Percentiles rank a stretch among this genome's conserved stretches.
Evolutionary conservation across 2,329 filamentous ascomycete species (phyloP).

Genomic region (Fusarium sp.): DNA sequence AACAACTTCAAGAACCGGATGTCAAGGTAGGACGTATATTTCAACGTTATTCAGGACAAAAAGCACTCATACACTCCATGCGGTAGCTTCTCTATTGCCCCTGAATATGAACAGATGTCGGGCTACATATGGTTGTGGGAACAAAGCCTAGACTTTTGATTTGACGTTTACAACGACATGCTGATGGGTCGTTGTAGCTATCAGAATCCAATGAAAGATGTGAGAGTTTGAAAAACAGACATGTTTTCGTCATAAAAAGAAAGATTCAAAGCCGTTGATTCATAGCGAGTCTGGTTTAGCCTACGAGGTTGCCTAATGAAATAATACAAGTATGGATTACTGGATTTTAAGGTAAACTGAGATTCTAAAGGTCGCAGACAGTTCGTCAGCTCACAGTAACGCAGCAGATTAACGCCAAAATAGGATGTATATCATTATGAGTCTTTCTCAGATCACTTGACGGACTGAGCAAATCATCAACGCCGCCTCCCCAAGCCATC

Average conservation of each 20-base stretch:
- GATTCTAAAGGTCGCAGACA: background rate
- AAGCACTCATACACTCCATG: background rate
- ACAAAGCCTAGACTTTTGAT: background rate
- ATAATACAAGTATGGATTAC: no score
- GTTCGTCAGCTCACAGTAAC: background rate
- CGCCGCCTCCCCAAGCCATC: background rate
- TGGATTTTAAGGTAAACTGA: background rate
- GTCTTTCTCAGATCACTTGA: background rate
- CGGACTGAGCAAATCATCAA: background rate
- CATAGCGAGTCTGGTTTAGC: background rate
- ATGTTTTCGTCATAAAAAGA: background rate
- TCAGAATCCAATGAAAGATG: background rate
- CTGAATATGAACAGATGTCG: background rate
- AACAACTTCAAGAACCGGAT: background rate
- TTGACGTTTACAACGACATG: background rate
- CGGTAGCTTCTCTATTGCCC: background rate
- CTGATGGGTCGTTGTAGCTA: no score
- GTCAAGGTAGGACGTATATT: no score
- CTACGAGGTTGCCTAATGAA: background rate
- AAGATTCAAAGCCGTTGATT: background rate
- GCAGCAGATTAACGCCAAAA: background rate
- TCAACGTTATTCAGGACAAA: background rate
- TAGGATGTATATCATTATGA: constrained; percentile 2
- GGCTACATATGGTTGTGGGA: background rate
- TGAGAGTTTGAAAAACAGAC: background rate